A percentile compares a stretch with the other conserved stretches of the same genome.
Conservation (phyloP, 2,329 filamentous ascomycete genomes). For the Microdochium paspali region DNA sequence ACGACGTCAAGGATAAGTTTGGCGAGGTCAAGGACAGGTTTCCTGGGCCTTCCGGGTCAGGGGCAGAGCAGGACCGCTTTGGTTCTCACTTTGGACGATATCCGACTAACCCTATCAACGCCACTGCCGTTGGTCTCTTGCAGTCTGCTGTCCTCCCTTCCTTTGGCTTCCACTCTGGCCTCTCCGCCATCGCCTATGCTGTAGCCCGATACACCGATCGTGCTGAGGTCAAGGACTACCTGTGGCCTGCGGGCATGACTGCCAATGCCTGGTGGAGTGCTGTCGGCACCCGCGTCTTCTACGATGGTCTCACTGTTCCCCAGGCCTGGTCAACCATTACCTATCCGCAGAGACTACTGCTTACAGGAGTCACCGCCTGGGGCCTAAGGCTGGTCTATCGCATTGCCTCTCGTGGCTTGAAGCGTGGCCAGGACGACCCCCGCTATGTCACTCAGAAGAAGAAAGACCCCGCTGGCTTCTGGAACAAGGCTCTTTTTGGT, state of each 20-base stretch:
- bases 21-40: slow-evolving; percentile 8
- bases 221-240: slow-evolving; percentile 51
- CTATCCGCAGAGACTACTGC: slow-evolving; percentile 44
- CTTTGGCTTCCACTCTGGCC: slow-evolving; percentile 39
- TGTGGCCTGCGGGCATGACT: slow-evolving; percentile 46
- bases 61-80: slow-evolving; percentile 11
- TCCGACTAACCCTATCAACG: slow-evolving; percentile 7
- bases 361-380: slow-evolving; percentile 48
- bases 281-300: slow-evolving; percentile 38
- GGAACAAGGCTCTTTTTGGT: slow-evolving; percentile 44
- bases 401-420: slow-evolving; percentile 35
- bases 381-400: slow-evolving; percentile 46
- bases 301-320: slow-evolving; percentile 31
- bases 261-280: slow-evolving; percentile 52
- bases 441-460: slow-evolving; percentile 42
- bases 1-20: slow-evolving; percentile 6
- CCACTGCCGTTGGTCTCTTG: slow-evolving; percentile 35
- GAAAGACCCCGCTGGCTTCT: slow-evolving; percentile 36
- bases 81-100: slow-evolving; percentile 11
- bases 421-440: slow-evolving; percentile 44
- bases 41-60: slow-evolving; percentile 5
- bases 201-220: slow-evolving; percentile 39
- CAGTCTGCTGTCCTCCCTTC: slow-evolving; percentile 44
- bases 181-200: slow-evolving; percentile 41
- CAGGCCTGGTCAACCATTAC: slow-evolving; percentile 36